Conservation (phyloP, 805 yeast genomes). For the Debaryomyces prosopidis region DNA sequence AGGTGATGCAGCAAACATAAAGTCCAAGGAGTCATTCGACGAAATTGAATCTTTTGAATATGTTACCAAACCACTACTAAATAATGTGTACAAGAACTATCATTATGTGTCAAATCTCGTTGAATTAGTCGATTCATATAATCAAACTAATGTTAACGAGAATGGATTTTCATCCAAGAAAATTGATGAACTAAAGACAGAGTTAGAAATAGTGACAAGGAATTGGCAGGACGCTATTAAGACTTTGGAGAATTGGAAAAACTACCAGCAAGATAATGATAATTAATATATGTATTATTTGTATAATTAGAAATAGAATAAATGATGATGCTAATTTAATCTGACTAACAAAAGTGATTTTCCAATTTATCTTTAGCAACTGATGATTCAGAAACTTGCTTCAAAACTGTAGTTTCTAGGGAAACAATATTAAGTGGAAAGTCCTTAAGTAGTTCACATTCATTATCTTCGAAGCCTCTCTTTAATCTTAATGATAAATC, state of each 20-base stretch:
- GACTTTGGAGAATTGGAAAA: slow-evolving; percentile 41
- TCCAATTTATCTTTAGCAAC: not conserved
- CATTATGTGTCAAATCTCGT: slow-evolving; percentile 24
- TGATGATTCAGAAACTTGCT: slow-evolving; percentile 7
- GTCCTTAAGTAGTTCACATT: slow-evolving; percentile 23
- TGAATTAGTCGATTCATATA: slow-evolving; percentile 9
- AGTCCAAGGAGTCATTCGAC: slow-evolving; percentile 15
- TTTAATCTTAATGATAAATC: slow-evolving; percentile 18
- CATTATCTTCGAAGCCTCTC: slow-evolving; percentile 8
- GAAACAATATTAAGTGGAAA: slow-evolving; percentile 30
- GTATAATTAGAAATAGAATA: not conserved
- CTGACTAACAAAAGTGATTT: not conserved
- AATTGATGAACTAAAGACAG: slow-evolving; percentile 26
- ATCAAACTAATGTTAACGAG: slow-evolving; percentile 9
- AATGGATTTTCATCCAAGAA: slow-evolving; percentile 9
- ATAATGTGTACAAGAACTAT: slow-evolving; percentile 34
- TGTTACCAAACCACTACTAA: slow-evolving; percentile 34
- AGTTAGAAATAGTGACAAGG: slow-evolving; percentile 29
- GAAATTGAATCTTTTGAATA: slow-evolving; percentile 38
- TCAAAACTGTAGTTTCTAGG: slow-evolving; percentile 31
- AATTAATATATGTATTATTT: not conserved
- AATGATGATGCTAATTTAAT: not conserved
- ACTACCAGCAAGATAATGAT: slow-evolving; percentile 7
- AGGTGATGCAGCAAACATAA: slow-evolving; percentile 10
- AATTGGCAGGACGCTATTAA: slow-evolving; percentile 43